phyloP scores from a whole-genome alignment of 192 early-diverging fungal species.

The Chytriomyces sp. region DNA sequence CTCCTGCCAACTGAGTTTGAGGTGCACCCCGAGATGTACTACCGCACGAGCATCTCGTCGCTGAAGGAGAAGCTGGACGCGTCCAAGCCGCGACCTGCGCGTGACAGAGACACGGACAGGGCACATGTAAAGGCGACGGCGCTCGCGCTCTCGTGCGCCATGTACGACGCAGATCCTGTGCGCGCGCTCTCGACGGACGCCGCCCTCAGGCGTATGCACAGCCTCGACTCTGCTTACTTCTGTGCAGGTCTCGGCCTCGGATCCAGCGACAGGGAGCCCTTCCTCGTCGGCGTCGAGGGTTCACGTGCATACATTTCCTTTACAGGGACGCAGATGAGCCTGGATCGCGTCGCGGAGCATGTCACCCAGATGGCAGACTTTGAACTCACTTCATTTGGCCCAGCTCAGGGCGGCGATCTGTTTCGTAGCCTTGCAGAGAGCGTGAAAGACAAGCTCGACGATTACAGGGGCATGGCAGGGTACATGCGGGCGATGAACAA shows the following conservation, averaged over 20 bases:
- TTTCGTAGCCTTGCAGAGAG: too few relatives aligned
- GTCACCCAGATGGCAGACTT: not conserved
- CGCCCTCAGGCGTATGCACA: not conserved
- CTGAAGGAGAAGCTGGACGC: not conserved
- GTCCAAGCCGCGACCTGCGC: too few relatives aligned
- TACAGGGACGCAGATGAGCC: not conserved
- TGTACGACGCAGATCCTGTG: not conserved
- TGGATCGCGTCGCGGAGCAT: not conserved
- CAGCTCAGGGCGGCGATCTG: not conserved
- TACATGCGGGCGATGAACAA: not conserved
- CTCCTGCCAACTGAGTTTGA: not conserved
- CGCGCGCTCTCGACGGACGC: not conserved
- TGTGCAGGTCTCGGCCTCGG: not conserved
- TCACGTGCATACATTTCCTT: not conserved
- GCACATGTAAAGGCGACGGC: not conserved
- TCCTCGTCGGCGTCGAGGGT: not conserved
- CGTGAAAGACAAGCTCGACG: too few relatives aligned
- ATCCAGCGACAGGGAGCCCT: not conserved
- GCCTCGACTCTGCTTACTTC: not conserved
- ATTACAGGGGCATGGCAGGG: not conserved
- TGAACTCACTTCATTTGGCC: not conserved
- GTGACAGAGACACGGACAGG: too few relatives aligned
- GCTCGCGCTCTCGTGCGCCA: not conserved
- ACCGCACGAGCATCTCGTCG: not conserved
- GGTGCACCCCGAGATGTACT: not conserved